A percentile compares a stretch with the other conserved stretches of the same genome.
Evolutionary conservation across 1,284 basidiomycete genomes (phyloP).

Genomic region (Microbotryum violaceum): DNA sequence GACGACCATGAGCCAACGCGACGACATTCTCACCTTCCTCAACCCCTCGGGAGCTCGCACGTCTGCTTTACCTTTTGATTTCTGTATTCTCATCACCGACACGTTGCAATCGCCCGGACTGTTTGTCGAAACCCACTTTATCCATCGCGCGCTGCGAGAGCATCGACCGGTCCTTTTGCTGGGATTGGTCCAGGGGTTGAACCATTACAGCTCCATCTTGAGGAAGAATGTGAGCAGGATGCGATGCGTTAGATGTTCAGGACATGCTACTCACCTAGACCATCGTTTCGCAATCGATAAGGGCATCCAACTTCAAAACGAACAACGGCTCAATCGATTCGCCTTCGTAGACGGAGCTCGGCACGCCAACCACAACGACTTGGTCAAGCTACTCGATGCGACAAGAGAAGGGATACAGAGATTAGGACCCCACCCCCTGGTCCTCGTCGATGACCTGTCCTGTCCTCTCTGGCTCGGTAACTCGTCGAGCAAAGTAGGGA

Average conservation of each 20-base stretch:
- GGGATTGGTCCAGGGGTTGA: slow-evolving; percentile 17
- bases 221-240: slow-evolving; percentile 16
- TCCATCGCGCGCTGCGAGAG: slow-evolving; percentile 12
- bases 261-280: not conserved
- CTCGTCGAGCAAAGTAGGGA: not conserved
- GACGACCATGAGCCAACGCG: not conserved
- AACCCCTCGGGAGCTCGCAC: not conserved
- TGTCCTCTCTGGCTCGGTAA: slow-evolving; percentile 16
- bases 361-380: not conserved
- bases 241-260: no score
- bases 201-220: slow-evolving; percentile 21
- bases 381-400: not conserved
- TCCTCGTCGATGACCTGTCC: slow-evolving; percentile 24
- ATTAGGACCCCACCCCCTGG: not conserved
- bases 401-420: not conserved
- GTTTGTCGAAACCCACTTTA: slow-evolving; percentile 18
- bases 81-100: slow-evolving; percentile 19
- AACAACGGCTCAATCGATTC: slow-evolving; percentile 16
- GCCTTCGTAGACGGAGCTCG: slow-evolving; percentile 15
- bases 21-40: slow-evolving; percentile 3
- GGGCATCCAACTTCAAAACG: slow-evolving; percentile 22
- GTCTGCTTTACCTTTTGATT: slow-evolving; percentile 28
- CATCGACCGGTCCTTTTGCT: slow-evolving; percentile 11
- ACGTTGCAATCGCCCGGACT: slow-evolving; percentile 23
- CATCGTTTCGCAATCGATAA: not conserved